Percentiles rank a stretch among this genome's conserved stretches.
Conservation (phyloP, 2,329 filamentous ascomycete genomes). For the Talaromyces sp. region DNA sequence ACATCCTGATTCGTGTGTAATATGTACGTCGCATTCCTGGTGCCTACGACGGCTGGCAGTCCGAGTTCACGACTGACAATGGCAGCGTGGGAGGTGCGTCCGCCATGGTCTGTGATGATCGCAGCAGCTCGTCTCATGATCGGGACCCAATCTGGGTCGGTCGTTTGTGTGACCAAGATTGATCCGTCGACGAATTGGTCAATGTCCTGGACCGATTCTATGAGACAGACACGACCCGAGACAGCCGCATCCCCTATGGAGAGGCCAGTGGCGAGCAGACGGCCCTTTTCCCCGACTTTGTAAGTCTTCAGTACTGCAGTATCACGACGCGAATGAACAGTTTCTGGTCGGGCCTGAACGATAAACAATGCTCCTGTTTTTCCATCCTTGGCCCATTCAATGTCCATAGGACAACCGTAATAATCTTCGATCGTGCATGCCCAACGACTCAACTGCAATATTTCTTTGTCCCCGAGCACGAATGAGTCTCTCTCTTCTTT, state of each 20-base stretch:
- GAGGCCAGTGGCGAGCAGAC: conserved; percentile 31
- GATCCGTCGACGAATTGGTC: conserved; percentile 37
- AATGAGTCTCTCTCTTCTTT: conserved; percentile 35
- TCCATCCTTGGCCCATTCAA: conserved; percentile 42
- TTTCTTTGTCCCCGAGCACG: conserved; percentile 37
- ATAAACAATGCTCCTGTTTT: conserved; percentile 32
- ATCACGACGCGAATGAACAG: conserved; percentile 37
- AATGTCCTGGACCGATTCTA: conserved; percentile 33
- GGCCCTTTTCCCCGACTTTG: conserved; percentile 32
- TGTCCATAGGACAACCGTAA: conserved; percentile 40
- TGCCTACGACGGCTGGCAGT: conserved; percentile 41
- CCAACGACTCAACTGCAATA: conserved; percentile 39
- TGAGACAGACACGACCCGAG: conserved; percentile 35
- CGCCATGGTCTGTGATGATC: conserved; percentile 37
- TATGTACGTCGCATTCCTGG: conserved; percentile 37
- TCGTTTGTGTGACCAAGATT: conserved; percentile 37
- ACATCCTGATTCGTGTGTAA: conserved; percentile 40
- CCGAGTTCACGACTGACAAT: conserved; percentile 44
- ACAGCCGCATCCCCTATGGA: conserved; percentile 38
- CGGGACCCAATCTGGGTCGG: conserved; percentile 43
- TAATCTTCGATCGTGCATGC: conserved; percentile 38
- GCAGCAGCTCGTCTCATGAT: conserved; percentile 41
- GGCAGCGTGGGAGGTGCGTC: conserved; percentile 41
- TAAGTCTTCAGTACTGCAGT: conserved; percentile 36
- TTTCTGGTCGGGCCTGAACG: conserved; percentile 41